Base-by-base conservation (phyloP, 257 asterid species). In the Fraxinus quadrangulata region DNA sequence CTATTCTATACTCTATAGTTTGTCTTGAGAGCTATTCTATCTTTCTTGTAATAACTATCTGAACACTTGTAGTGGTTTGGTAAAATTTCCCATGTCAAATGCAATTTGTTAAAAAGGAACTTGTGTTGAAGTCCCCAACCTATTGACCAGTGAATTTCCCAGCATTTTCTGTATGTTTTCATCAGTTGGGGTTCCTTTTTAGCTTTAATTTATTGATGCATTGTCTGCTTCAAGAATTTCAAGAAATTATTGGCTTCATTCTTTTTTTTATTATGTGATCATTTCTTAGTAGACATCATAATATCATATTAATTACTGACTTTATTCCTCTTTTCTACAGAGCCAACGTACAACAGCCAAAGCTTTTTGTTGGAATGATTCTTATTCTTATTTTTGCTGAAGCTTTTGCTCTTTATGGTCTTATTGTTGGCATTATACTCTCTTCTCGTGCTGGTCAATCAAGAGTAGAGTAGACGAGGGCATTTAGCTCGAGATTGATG, bases 301-400 rank as follows among this genome's bases (percentile, higher is more conserved):
- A 71, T 59, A 26, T 70, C 11, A n/a, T 72, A 0, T 40, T 76
- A 49, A 39, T 26, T 36, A 40, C 24, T 68, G 23, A 67, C 45
- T 12, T 75, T n/a, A 9, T 61, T 84, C 6, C 75, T 74, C 59
- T 17, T 17, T 47, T 6, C 75, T 75, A 59, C 90, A 88, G 92
- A 81, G 97, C 95, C 74, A 90, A 91, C n/a, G 97, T 95, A 47
- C 95, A 91, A 84, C 93, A 91, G 75, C 93, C 91, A 42, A 91
- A 91, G 93, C 97, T 90, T 77, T 91, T 91, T 31, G 97, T 91
- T 10, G 93, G 97, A 70, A 91, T 91, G 97, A 91, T 91, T 80
- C 95, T 91, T 42, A 91, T 91, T 79, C 96, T 91, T 79, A 89
- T 91, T 81, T 91, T 91, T 76, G 94, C 96, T 42, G 93, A 91